These are phyloP conservation scores for Perkinsus olseni DNA, from an alignment of 169 alveolate species.

Conservation along the genomic window DNA sequence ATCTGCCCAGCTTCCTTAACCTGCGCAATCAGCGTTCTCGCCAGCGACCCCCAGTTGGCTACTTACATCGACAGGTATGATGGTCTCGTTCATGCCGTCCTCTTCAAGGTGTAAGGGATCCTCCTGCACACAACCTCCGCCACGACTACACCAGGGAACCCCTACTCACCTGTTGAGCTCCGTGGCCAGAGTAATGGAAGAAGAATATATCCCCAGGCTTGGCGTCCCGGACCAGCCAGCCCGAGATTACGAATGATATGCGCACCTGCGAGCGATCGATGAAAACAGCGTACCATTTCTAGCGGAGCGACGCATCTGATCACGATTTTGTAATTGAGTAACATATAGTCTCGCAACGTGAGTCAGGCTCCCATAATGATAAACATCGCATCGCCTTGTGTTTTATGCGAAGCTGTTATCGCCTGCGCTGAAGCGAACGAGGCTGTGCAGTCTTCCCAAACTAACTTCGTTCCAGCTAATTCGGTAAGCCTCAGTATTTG, in stretches of 20 bases:
- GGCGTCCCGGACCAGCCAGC: slow-evolving; percentile 36
- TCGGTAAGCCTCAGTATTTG: too few relatives aligned
- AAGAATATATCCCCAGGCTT: slow-evolving; percentile 47
- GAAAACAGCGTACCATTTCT: background rate
- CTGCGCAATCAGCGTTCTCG: background rate
- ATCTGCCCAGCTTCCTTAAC: slow-evolving; percentile 30
- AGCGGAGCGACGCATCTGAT: too few relatives aligned
- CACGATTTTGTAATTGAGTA: too few relatives aligned
- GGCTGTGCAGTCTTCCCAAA: too few relatives aligned
- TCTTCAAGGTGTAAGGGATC: slow-evolving; percentile 7
- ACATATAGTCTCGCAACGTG: too few relatives aligned
- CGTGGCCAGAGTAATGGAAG: slow-evolving; percentile 55
- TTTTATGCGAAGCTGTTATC: too few relatives aligned
- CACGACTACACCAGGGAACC: background rate
- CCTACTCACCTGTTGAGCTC: slow-evolving; percentile 32
- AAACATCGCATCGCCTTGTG: too few relatives aligned
- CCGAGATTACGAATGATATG: slow-evolving; percentile 23
- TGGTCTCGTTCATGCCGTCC: slow-evolving; percentile 54
- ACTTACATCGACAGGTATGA: slow-evolving; percentile 48
- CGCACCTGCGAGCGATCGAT: slow-evolving; percentile 18
- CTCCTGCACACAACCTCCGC: background rate
- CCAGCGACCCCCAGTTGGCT: too few relatives aligned
- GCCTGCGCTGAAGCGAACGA: too few relatives aligned
- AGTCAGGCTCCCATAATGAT: too few relatives aligned
- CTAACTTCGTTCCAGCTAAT: too few relatives aligned